Evolutionary conservation across 805 yeast species (phyloP).

Genomic region (Starmerella kuoi): DNA sequence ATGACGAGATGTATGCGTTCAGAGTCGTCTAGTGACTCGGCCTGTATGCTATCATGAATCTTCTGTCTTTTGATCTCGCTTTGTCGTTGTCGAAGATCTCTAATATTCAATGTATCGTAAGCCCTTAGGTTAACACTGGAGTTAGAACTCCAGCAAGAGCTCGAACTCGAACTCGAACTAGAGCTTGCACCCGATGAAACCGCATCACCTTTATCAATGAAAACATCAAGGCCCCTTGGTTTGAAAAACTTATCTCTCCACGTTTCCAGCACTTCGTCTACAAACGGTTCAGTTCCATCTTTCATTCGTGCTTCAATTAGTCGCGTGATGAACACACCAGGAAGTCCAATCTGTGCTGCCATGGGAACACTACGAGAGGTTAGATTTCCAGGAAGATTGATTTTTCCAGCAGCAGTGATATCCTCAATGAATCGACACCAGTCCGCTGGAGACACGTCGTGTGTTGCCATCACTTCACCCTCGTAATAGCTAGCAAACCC

Average conservation of each 20-base stretch:
- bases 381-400: neutral
- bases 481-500: neutral
- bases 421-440: conserved; percentile 3
- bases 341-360: neutral
- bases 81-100: too few species aligned
- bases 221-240: neutral
- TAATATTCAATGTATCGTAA: too few species aligned
- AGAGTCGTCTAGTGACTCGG: too few species aligned
- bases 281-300: neutral
- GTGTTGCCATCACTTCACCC: neutral
- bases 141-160: too few species aligned
- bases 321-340: neutral
- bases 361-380: neutral
- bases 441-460: conserved; percentile 5
- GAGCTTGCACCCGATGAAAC: too few species aligned
- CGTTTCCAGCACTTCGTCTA: neutral
- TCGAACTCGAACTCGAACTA: too few species aligned
- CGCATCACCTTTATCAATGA: too few species aligned
- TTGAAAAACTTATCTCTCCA: neutral
- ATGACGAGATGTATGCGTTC: too few species aligned
- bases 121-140: too few species aligned
- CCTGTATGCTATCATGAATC: too few species aligned
- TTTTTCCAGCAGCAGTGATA: neutral
- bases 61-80: too few species aligned
- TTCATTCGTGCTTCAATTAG: too few species aligned